These are phyloP conservation scores for Adansonia madagascariensis DNA, from an alignment of 441 rosid genomes.

Conservation along the genomic window DNA sequence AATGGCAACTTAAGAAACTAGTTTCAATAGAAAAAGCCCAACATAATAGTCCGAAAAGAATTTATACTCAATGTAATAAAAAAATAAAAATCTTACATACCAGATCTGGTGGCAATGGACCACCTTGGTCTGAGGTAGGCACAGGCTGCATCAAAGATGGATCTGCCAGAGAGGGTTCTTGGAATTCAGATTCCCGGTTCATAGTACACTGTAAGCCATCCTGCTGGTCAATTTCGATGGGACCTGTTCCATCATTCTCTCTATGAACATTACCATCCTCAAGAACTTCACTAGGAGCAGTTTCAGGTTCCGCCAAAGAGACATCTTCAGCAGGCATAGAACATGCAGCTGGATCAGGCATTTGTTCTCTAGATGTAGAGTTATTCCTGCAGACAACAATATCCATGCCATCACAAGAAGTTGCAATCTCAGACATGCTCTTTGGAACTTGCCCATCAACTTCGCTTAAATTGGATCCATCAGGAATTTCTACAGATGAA, in stretches of 20 bases:
- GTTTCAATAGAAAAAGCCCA: constrained; percentile 6
- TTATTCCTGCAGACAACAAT: background rate
- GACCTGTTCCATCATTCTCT: constrained; percentile 30
- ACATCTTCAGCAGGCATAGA: constrained; percentile 19
- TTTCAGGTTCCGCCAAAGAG: constrained; percentile 16
- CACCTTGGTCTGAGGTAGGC: constrained; percentile 32
- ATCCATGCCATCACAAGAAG: constrained; percentile 22
- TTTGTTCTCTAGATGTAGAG: constrained; percentile 22
- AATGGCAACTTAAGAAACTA: background rate
- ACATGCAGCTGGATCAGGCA: constrained; percentile 9
- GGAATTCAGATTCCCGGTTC: constrained; percentile 29
- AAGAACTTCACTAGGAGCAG: constrained; percentile 2
- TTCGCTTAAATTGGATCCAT: background rate
- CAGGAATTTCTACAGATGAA: constrained; percentile 3
- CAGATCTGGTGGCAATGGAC: constrained; percentile 38
- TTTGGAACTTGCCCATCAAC: constrained; percentile 22
- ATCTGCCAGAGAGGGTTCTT: constrained; percentile 25
- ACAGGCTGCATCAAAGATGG: constrained; percentile 34
- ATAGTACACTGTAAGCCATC: constrained; percentile 31
- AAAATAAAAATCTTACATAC: constrained; percentile 27
- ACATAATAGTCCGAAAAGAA: background rate
- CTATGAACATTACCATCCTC: constrained; percentile 17
- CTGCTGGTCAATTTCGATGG: constrained; percentile 32
- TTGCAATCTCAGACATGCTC: constrained; percentile 36
- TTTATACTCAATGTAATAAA: background rate